phyloP scores from a whole-genome alignment of 345 rosid genomes.

The Lagerstroemia speciosa region DNA sequence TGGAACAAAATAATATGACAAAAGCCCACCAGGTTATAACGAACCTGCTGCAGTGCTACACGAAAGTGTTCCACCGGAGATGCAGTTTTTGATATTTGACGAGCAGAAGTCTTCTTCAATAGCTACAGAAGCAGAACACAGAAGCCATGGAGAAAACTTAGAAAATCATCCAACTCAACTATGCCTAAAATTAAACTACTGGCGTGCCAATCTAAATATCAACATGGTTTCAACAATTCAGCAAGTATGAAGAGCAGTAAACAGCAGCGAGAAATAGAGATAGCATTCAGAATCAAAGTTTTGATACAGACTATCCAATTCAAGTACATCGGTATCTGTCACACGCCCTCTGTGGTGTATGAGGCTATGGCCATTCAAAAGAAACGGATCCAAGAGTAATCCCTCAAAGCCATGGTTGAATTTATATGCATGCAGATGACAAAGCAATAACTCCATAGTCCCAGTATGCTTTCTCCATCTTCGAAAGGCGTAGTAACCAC shows the following conservation, averaged over 20 bases:
- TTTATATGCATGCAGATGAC: background rate
- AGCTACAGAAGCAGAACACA: conserved; percentile 47
- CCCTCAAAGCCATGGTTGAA: background rate
- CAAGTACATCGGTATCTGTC: background rate
- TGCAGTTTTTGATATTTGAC: conserved; percentile 59
- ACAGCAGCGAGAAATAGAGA: background rate
- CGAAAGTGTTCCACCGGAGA: conserved; percentile 61
- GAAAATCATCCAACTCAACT: conserved; percentile 5
- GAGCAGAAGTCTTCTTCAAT: conserved; percentile 62
- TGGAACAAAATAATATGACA: background rate
- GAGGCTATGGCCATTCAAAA: background rate
- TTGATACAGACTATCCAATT: background rate
- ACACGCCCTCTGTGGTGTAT: background rate
- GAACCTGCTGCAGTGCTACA: conserved; percentile 59
- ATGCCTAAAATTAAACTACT: background rate
- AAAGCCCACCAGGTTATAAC: conserved; percentile 11
- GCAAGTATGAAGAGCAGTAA: background rate
- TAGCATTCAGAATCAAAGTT: background rate
- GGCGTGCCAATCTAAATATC: background rate
- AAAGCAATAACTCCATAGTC: background rate
- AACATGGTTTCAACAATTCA: background rate
- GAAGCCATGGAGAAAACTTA: conserved; percentile 15
- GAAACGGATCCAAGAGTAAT: background rate
- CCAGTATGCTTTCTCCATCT: background rate
- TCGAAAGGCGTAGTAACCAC: conserved; percentile 8